Conservation (phyloP, 164 flowering plant genomes). For the Vitis cinerea region DNA sequence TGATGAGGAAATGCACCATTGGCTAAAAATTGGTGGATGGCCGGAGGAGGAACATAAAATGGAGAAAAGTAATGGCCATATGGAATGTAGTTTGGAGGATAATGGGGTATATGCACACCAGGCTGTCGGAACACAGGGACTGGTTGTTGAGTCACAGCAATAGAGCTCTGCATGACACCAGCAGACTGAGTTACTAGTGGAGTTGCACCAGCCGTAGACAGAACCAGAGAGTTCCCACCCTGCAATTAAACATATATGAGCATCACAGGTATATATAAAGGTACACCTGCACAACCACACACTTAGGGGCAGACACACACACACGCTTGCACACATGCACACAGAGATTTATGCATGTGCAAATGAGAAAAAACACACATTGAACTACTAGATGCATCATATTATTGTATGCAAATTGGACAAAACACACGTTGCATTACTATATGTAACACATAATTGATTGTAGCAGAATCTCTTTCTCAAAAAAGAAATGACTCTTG, state of each 20-base stretch:
- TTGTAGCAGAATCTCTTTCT: no score
- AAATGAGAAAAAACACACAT: no score
- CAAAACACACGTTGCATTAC: no score
- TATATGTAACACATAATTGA: no score
- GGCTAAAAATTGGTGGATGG: constrained; percentile 70
- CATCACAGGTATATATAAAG: background rate
- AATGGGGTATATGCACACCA: constrained; percentile 72
- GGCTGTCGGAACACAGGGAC: constrained; percentile 80
- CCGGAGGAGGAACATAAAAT: constrained; percentile 69
- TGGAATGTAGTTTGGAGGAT: constrained; percentile 72
- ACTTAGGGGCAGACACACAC: no score
- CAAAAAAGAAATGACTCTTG: no score
- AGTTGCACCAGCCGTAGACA: constrained; percentile 60
- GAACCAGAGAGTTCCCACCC: constrained; percentile 62
- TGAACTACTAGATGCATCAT: no score
- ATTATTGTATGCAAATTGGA: no score
- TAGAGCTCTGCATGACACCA: constrained; percentile 74
- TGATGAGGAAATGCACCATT: constrained; percentile 83
- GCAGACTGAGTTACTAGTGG: constrained; percentile 69
- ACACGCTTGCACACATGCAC: no score
- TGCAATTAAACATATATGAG: constrained; percentile 26
- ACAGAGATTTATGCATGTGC: no score
- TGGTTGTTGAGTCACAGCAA: constrained; percentile 71
- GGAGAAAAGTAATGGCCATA: constrained; percentile 76
- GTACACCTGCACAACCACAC: background rate